Conservation (phyloP, 2,329 filamentous ascomycete genomes). For the Trichoderma aggressivum region DNA sequence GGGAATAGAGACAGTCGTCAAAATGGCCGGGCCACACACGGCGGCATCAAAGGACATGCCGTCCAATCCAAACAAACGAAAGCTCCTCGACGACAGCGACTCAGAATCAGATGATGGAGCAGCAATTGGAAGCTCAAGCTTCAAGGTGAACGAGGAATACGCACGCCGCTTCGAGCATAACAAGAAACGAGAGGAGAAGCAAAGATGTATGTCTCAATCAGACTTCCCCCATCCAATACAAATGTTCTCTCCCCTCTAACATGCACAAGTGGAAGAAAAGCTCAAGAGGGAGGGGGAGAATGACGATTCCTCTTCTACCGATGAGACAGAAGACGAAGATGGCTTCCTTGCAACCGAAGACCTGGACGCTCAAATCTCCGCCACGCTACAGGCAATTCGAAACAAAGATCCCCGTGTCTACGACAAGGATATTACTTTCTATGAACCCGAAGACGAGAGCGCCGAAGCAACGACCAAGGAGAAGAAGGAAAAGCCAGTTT, state of each 20-base stretch:
- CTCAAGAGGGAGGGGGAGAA: constrained; percentile 51
- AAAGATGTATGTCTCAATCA: constrained; percentile 52
- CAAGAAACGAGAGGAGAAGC: constrained; percentile 88
- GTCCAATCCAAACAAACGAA: constrained; percentile 41
- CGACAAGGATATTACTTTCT: constrained; percentile 76
- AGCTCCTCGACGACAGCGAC: constrained; percentile 55
- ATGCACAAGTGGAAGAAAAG: constrained; percentile 76
- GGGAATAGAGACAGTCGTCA: constrained; percentile 19
- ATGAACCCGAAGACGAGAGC: constrained; percentile 58
- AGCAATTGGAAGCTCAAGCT: constrained; percentile 41
- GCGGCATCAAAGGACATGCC: constrained; percentile 19
- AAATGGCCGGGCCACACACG: constrained; percentile 20
- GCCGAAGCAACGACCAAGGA: constrained; percentile 35
- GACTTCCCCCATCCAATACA: background rate
- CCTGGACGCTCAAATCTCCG: constrained; percentile 82
- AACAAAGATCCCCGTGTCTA: constrained; percentile 91
- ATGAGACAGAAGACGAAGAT: constrained; percentile 86
- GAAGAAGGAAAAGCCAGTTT: constrained; percentile 80
- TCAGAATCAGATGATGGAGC: constrained; percentile 46
- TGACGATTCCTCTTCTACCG: constrained; percentile 63
- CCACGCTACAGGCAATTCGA: constrained; percentile 81
- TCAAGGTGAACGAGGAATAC: constrained; percentile 89
- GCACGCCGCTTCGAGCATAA: constrained; percentile 91
- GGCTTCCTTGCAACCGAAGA: constrained; percentile 82
- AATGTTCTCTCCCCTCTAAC: constrained; percentile 15